These are phyloP conservation scores for Trichosporon ovoides DNA, from an alignment of 1,284 basidiomycete genomes.

Conservation along the genomic window DNA sequence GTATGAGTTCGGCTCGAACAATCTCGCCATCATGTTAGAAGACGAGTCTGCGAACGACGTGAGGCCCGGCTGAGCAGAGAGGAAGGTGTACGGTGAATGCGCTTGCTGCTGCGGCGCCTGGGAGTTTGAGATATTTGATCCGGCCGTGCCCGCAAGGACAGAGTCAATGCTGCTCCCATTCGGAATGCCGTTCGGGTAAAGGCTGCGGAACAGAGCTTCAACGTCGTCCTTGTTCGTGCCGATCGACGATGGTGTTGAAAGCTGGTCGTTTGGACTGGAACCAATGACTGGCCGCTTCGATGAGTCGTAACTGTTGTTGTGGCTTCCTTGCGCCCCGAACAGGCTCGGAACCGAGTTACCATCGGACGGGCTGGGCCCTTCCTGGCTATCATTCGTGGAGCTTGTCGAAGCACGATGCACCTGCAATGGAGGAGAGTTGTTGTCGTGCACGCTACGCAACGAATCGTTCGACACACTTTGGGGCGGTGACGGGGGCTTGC, in stretches of 20 bases:
- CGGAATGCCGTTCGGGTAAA: conserved; percentile 34
- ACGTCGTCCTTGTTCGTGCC: conserved; percentile 28
- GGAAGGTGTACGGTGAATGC: conserved; percentile 25
- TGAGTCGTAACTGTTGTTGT: neutral
- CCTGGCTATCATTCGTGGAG: conserved; percentile 26
- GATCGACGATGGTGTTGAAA: conserved; percentile 16
- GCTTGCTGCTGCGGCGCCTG: conserved; percentile 10
- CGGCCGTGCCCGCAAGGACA: conserved; percentile 6
- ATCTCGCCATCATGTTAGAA: conserved; percentile 19
- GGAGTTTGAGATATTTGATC: conserved; percentile 2
- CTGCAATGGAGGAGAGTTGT: conserved; percentile 11
- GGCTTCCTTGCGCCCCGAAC: conserved; percentile 12
- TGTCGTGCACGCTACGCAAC: conserved; percentile 34
- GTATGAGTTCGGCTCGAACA: conserved; percentile 22
- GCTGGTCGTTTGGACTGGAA: conserved; percentile 10
- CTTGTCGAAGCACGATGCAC: conserved; percentile 22
- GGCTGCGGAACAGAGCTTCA: conserved; percentile 42
- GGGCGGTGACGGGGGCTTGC: conserved; percentile 41
- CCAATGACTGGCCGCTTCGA: neutral
- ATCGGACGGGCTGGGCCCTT: conserved; percentile 18
- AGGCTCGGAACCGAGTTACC: conserved; percentile 11
- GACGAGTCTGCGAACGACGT: conserved; percentile 33
- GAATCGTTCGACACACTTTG: conserved; percentile 31
- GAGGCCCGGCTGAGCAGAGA: conserved; percentile 30
- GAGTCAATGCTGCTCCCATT: conserved; percentile 10